phyloP scores from a whole-genome alignment of 148 eudicot species.

The Hydrangea macrophylla region DNA sequence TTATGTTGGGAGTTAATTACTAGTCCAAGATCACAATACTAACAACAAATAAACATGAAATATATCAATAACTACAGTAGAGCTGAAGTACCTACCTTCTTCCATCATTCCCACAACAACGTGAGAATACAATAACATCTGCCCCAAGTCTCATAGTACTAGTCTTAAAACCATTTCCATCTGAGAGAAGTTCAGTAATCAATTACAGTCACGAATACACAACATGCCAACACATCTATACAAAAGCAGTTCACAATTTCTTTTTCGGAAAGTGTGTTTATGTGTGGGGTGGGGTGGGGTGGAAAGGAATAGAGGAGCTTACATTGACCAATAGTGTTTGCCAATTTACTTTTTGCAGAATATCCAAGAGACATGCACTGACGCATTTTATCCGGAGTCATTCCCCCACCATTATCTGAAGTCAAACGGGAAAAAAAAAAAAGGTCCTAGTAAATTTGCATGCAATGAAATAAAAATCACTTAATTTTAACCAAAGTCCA shows the following conservation, averaged over 20 bases:
- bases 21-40: not conserved
- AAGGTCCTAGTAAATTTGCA: not conserved
- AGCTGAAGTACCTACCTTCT: constrained; percentile 32
- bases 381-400: constrained; percentile 66
- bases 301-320: constrained; percentile 16
- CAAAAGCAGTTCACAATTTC: not conserved
- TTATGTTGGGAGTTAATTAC: not conserved
- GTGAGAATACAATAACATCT: constrained; percentile 83
- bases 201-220: not conserved
- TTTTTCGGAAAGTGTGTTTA: too few species aligned
- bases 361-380: constrained; percentile 86
- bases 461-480: constrained; percentile 1
- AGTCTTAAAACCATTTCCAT: constrained; percentile 91
- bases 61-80: not conserved
- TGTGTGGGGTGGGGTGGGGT: too few species aligned
- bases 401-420: constrained; percentile 84
- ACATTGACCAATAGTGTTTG: constrained; percentile 82
- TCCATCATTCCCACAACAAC: constrained; percentile 40
- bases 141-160: constrained; percentile 96
- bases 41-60: not conserved
- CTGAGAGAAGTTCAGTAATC: constrained; percentile 25
- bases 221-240: not conserved
- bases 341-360: constrained; percentile 60
- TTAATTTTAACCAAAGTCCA: not conserved
- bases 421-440: not conserved